Percentiles rank a stretch among this genome's conserved stretches.
Evolutionary conservation across 78 protist species (phyloP).

Genomic region (Dictyostelium discoideum): dicty_2.7 NC_007090.3:4762501-4763000

Average conservation of each 20-base stretch:
- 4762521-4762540: slow-evolving; percentile 63
- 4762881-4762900: slow-evolving; percentile 4
- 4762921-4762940: slow-evolving; percentile 73
- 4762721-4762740: slow-evolving; percentile 55
- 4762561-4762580: slow-evolving; percentile 68
- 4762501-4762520: slow-evolving; percentile 73
- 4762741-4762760: slow-evolving; percentile 34
- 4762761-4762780: slow-evolving; percentile 63
- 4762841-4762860: slow-evolving; percentile 76
- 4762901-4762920: slow-evolving; percentile 54
- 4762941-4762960: slow-evolving; percentile 75
- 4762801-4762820: slow-evolving; percentile 71
- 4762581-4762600: slow-evolving; percentile 39
- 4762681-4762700: slow-evolving; percentile 40
- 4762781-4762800: slow-evolving; percentile 67
- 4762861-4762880: slow-evolving; percentile 45
- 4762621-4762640: slow-evolving; percentile 34
- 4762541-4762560: slow-evolving; percentile 52
- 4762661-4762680: slow-evolving; percentile 78
- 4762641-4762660: slow-evolving; percentile 51
- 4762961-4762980: slow-evolving; percentile 49
- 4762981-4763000: background rate
- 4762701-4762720: slow-evolving; percentile 58
- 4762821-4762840: slow-evolving; percentile 80
- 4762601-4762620: slow-evolving; percentile 75